A percentile compares a stretch with the other conserved stretches of the same genome.
Evolutionary conservation across 257 asterid species (phyloP).

Genomic region (Plantago elongata): DNA sequence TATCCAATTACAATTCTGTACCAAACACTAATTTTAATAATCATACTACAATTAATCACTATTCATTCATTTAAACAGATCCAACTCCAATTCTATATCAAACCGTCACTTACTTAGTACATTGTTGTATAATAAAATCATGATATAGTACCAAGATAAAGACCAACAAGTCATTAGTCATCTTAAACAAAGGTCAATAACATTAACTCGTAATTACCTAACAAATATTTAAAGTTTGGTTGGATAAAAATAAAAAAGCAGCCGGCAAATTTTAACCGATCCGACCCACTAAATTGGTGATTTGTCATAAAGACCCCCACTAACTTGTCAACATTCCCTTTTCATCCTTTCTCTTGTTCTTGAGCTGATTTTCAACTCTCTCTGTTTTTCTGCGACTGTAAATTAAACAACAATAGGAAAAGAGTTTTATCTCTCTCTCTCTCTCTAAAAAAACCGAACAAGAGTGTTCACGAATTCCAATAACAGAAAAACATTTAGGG

Average conservation of each 20-base stretch:
- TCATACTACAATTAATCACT: no score
- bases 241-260: not conserved
- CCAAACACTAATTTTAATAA: no score
- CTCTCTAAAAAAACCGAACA: slow-evolving; percentile 25
- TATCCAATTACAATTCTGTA: no score
- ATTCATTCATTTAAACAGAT: no score
- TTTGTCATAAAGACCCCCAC: not conserved
- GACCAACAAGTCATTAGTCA: no score
- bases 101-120: no score
- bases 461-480: slow-evolving; percentile 17
- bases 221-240: no score
- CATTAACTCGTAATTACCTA: not conserved
- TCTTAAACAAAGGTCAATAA: no score
- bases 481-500: slow-evolving; percentile 30
- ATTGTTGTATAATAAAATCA: no score
- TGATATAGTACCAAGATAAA: no score
- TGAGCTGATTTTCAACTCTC: not conserved
- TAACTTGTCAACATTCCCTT: slow-evolving; percentile 12
- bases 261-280: not conserved
- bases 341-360: slow-evolving; percentile 11
- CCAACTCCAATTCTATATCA: no score
- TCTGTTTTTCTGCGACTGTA: slow-evolving; percentile 22
- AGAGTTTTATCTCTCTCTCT: no score
- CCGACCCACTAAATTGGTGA: not conserved
- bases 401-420: slow-evolving; percentile 9